Conservation (phyloP, 768 basidiomycete species). For the Hirschioporus abietinus region DNA sequence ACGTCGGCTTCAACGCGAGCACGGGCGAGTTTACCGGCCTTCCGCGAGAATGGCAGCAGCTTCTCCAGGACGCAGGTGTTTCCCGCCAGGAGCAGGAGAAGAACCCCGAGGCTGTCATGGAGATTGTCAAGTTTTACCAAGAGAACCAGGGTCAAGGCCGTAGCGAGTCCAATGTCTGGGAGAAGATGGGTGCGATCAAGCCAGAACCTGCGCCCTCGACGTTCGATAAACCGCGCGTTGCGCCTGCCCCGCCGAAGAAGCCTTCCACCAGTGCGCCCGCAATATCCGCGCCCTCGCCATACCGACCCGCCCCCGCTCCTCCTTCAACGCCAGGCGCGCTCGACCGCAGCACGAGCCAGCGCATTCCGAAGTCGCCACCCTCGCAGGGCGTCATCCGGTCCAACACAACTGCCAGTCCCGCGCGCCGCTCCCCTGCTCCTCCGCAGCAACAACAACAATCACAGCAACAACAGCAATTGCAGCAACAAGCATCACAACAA, state of each 20-base stretch:
- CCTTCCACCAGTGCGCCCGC: slow-evolving; percentile 23
- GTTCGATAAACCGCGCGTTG: slow-evolving; percentile 3
- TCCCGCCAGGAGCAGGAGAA: slow-evolving; percentile 92
- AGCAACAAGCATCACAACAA: too few relatives aligned
- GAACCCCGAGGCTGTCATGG: slow-evolving; percentile 97
- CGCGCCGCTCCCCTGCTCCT: slow-evolving; percentile 40
- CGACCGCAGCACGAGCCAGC: slow-evolving; percentile 85
- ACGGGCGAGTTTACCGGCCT: slow-evolving; percentile 98
- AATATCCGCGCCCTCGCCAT: slow-evolving; percentile 42
- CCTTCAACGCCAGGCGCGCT: slow-evolving; percentile 62
- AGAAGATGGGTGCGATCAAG: slow-evolving; percentile 69
- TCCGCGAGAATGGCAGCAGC: slow-evolving; percentile 98
- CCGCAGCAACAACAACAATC: too few relatives aligned
- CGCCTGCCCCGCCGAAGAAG: slow-evolving; percentile 17
- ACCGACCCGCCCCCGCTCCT: slow-evolving; percentile 73
- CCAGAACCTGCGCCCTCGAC: background rate
- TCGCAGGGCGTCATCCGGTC: slow-evolving; percentile 15
- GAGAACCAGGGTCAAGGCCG: slow-evolving; percentile 55
- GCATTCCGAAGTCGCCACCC: slow-evolving; percentile 41
- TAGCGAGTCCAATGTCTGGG: slow-evolving; percentile 58
- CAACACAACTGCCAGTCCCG: slow-evolving; percentile 37
- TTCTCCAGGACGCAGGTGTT: slow-evolving; percentile 93
- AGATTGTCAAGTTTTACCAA: slow-evolving; percentile 98
- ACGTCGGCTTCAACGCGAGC: slow-evolving; percentile 98
- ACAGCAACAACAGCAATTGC: too few relatives aligned